Evolutionary conservation across 495 filamentous ascomycete species (phyloP), one percentile per base, ranked within the genome.

Genomic region (Oidiodendron maius): DNA sequence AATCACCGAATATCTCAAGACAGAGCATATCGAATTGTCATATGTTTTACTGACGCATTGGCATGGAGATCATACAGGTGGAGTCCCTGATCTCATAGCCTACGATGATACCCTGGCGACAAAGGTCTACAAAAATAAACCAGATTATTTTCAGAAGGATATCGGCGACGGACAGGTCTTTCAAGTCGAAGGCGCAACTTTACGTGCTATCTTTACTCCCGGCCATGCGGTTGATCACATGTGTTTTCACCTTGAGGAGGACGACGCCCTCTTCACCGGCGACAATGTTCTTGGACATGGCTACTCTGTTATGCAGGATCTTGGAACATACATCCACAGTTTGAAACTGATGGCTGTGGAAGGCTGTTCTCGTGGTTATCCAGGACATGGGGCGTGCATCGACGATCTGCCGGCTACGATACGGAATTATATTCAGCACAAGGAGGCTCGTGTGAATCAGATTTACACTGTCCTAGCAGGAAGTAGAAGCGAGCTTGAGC

Each of bases 251-350:
- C 56, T 87, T 13, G 73, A 81, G 49, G 84, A 94, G 56, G 85
- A 91, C 56, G 74, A 84, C 59, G 87, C 87, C 10, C 74, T 96
- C 58, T 95, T 96, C 66, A 95, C 90, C 0, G 91, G 87, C 32
- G 91, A 96, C 58, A 95, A 91, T 53, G 86, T 96, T 26, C 75
- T 96, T 5, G 91, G 91, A 1, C 90, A 96, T 48, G 91, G 91
- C 2, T 95, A 91, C 3, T 79, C 84, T 24, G 89, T 95, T 11
- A 95, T 95, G 59, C 87, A 94, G 65, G 81, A 94, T 46, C 71
- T 95, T 2, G 65, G 64, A 8, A 65, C 64, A 6, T 96, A 95
- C 59, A 67, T 96, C 53, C 50, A 56, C 15, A 87, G 80, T 36
- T 63, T 96, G 10, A 66, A 81, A 43, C 70, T 69, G 45, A 93